Percentiles rank a stretch among this genome's conserved stretches.
phyloP scores from a whole-genome alignment of 2,329 filamentous ascomycete genomes.

The Beauveria medogensis region DNA sequence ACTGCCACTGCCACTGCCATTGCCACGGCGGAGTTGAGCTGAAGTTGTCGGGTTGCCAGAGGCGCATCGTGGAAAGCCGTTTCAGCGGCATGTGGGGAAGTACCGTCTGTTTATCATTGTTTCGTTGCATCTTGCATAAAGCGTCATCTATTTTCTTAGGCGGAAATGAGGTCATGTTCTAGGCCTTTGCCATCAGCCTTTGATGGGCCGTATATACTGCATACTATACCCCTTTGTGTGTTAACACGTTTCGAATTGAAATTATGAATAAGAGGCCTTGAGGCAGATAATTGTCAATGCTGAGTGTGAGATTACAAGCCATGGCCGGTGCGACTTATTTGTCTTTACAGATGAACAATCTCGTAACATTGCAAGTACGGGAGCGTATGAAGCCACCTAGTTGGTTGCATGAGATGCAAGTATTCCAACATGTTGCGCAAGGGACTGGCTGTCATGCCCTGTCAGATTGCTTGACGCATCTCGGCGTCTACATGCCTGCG shows the following conservation, averaged over 20 bases:
- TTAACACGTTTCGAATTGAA: not conserved
- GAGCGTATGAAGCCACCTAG: not conserved
- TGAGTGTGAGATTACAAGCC: not conserved
- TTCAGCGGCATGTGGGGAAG: not conserved
- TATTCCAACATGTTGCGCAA: not conserved
- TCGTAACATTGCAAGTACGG: not conserved
- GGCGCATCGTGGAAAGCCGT: not conserved
- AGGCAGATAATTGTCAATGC: not conserved
- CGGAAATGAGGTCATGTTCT: not conserved
- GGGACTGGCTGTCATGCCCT: not conserved
- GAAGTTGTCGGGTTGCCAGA: not conserved
- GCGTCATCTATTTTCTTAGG: not conserved
- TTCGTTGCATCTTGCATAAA: slow-evolving; percentile 2
- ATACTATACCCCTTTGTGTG: slow-evolving; percentile 1
- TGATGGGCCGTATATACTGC: not conserved
- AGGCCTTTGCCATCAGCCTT: not conserved
- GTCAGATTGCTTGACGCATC: not conserved
- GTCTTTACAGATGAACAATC: not conserved
- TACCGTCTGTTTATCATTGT: not conserved
- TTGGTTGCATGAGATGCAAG: not conserved
- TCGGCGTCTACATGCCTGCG: not conserved
- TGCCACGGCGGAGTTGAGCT: not conserved
- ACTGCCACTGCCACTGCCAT: not conserved
- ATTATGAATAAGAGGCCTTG: not conserved
- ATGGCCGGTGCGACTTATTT: not conserved